Conservation (phyloP, 2,329 filamentous ascomycete genomes). For the Purpureocillium takamizusanense region DNA sequence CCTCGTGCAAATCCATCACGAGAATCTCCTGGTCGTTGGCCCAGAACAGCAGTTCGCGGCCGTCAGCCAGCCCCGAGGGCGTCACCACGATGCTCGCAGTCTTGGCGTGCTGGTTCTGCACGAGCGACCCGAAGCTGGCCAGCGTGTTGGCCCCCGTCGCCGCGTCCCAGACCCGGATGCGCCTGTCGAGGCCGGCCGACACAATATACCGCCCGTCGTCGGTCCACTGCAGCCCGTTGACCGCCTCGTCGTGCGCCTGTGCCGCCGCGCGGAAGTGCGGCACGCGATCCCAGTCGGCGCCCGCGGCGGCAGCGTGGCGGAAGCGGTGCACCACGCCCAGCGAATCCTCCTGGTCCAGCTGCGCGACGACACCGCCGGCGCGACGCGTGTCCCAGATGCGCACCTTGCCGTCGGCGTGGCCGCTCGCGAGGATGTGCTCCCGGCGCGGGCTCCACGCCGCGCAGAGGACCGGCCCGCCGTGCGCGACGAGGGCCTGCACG, state of each 20-base stretch:
- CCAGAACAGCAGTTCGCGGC: slow-evolving; percentile 65
- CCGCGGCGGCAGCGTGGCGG: slow-evolving; percentile 21
- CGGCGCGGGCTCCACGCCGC: slow-evolving; percentile 74
- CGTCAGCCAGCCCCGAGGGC: slow-evolving; percentile 47
- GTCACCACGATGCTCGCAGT: slow-evolving; percentile 53
- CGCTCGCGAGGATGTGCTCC: slow-evolving; percentile 73
- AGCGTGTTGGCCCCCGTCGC: slow-evolving; percentile 76
- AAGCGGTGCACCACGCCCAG: slow-evolving; percentile 50
- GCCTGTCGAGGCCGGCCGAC: slow-evolving; percentile 73
- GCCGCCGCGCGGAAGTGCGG: slow-evolving; percentile 38
- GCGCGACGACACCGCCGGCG: slow-evolving; percentile 64
- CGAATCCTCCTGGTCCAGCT: slow-evolving; percentile 77
- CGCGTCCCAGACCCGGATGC: slow-evolving; percentile 81
- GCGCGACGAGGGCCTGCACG: slow-evolving; percentile 62
- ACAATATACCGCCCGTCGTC: slow-evolving; percentile 69
- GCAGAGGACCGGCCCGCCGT: slow-evolving; percentile 58
- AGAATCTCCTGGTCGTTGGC: slow-evolving; percentile 76
- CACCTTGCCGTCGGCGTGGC: slow-evolving; percentile 74
- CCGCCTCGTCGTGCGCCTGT: slow-evolving; percentile 68
- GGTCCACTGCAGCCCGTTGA: slow-evolving; percentile 81
- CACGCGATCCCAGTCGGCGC: slow-evolving; percentile 17
- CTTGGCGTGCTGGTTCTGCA: slow-evolving; percentile 63
- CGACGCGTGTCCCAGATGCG: slow-evolving; percentile 83
- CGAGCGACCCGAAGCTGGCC: slow-evolving; percentile 73
- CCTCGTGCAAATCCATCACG: slow-evolving; percentile 70